phyloP scores from a whole-genome alignment of 2,329 filamentous ascomycete genomes.

The Xylariaceae sp. region DNA sequence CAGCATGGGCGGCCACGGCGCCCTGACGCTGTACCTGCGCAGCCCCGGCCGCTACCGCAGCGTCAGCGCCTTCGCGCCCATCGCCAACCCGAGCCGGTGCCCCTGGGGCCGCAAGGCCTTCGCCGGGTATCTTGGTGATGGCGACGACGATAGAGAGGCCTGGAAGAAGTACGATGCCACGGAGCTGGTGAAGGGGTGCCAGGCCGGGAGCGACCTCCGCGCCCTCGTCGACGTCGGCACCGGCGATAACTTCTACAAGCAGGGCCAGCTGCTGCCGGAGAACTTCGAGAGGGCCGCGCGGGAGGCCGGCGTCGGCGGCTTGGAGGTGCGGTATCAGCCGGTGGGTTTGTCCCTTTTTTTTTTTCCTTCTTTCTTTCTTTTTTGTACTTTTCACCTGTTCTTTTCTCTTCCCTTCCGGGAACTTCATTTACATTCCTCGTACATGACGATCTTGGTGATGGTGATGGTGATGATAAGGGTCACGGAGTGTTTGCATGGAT shows the following conservation, averaged over 20 bases:
- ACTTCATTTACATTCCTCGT: too few relatives aligned
- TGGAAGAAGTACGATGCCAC: constrained; percentile 94
- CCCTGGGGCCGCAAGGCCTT: constrained; percentile 98
- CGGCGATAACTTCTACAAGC: constrained; percentile 95
- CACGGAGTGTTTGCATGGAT: too few relatives aligned
- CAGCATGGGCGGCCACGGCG: constrained; percentile 96
- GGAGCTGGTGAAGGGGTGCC: constrained; percentile 76
- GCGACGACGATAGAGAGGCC: constrained; percentile 66
- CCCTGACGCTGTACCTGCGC: constrained; percentile 87
- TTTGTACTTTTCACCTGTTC: not conserved
- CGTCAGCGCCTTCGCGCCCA: constrained; percentile 88
- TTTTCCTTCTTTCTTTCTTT: constrained; percentile 1
- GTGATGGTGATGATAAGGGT: too few relatives aligned
- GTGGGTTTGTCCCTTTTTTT: constrained; percentile 43
- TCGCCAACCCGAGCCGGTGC: constrained; percentile 81
- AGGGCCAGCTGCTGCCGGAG: constrained; percentile 89
- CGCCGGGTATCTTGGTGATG: constrained; percentile 84
- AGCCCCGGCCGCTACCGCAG: constrained; percentile 88
- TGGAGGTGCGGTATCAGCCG: constrained; percentile 81
- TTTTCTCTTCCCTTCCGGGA: not conserved
- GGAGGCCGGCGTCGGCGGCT: constrained; percentile 70
- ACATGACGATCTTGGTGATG: too few relatives aligned
- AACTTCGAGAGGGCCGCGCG: constrained; percentile 83
- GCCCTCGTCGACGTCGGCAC: constrained; percentile 91
- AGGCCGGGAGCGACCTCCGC: constrained; percentile 60